A percentile compares a stretch with the other conserved stretches of the same genome.
These are phyloP conservation scores for Termitomyces sp. DNA, from an alignment of 768 basidiomycete genomes.

Conservation along the genomic window DNA sequence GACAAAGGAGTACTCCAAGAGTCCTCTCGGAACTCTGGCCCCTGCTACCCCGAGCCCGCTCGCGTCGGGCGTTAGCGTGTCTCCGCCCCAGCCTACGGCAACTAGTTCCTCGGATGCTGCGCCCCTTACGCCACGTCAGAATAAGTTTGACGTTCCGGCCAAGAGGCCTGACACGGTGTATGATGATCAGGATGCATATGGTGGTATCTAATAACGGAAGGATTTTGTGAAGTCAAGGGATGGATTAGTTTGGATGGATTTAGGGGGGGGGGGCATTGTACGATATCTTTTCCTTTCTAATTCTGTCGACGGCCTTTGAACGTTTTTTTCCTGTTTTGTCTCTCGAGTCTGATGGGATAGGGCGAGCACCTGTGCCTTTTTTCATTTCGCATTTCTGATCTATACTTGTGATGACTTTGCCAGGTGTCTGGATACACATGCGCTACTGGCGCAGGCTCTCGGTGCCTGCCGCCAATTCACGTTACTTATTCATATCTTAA, in stretches of 20 bases:
- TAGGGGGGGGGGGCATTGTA: conserved; percentile 3
- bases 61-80: conserved; percentile 26
- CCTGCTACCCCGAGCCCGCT: conserved; percentile 35
- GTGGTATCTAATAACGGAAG: conserved; percentile 17
- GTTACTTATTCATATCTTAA: conserved; percentile 1
- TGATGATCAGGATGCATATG: conserved; percentile 18
- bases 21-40: conserved; percentile 25
- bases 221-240: neutral
- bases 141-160: neutral
- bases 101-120: conserved; percentile 5
- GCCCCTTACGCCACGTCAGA: conserved; percentile 7
- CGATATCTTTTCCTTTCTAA: neutral
- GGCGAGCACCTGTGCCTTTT: conserved; percentile 2
- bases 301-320: neutral
- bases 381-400: neutral
- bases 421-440: neutral
- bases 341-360: neutral
- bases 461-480: neutral
- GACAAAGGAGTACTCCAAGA: conserved; percentile 9
- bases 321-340: neutral
- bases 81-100: conserved; percentile 8
- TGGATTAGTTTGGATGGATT: neutral
- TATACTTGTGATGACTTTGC: neutral
- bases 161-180: conserved; percentile 20
- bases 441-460: neutral